Evolutionary conservation across 1,284 basidiomycete species (phyloP).

Genomic region (Gomphus sp.): DNA sequence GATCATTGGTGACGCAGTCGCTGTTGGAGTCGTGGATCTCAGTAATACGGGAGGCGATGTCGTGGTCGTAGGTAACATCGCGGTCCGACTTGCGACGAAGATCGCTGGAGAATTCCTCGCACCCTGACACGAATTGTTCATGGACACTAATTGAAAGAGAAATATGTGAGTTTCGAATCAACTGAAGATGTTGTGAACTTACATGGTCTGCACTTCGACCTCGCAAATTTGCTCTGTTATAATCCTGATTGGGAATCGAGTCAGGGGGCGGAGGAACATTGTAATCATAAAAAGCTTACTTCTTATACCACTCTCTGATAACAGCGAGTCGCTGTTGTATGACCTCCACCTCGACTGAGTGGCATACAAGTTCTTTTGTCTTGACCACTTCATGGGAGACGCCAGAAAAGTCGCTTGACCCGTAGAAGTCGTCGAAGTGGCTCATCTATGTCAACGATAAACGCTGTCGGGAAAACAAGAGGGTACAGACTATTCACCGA

Average conservation of each 20-base stretch:
- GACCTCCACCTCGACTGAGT: constrained; percentile 12
- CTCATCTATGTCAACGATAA: constrained; percentile 5
- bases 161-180: neutral
- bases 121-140: constrained; percentile 13
- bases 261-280: neutral
- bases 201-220: constrained; percentile 18
- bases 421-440: constrained; percentile 19
- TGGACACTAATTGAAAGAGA: constrained; percentile 7
- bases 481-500: neutral
- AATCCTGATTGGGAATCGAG: constrained; percentile 10
- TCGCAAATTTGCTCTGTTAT: constrained; percentile 17
- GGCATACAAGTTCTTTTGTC: constrained; percentile 15
- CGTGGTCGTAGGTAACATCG: constrained; percentile 12
- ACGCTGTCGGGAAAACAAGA: neutral
- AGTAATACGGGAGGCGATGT: constrained; percentile 14
- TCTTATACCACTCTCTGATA: constrained; percentile 15
- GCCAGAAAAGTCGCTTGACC: constrained; percentile 14
- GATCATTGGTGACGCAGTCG: constrained; percentile 9
- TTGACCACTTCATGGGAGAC: constrained; percentile 12
- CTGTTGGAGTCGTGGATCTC: constrained; percentile 5
- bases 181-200: neutral
- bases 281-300: constrained; percentile 1
- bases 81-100: constrained; percentile 12
- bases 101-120: constrained; percentile 13
- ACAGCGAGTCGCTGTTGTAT: constrained; percentile 17